Percentiles rank a stretch among this genome's conserved stretches.
These are phyloP conservation scores for Penicillium sp. DNA, from an alignment of 2,329 filamentous ascomycete species.

Conservation along the genomic window DNA sequence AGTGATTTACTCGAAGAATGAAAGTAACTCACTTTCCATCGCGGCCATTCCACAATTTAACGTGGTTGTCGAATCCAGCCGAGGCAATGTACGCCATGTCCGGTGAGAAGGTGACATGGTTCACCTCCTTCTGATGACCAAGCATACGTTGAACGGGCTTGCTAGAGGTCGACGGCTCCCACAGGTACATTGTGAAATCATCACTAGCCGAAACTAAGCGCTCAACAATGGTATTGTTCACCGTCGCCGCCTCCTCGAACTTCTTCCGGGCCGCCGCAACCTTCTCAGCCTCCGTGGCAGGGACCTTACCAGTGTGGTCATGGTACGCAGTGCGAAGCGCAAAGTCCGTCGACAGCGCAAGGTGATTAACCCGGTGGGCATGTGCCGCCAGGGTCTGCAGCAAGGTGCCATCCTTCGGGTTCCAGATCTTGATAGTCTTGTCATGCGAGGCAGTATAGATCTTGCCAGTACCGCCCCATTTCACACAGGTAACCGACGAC, in stretches of 20 bases:
- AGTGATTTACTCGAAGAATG: not conserved
- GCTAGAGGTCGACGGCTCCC: slow-evolving; percentile 72
- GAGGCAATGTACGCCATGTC: slow-evolving; percentile 85
- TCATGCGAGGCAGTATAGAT: slow-evolving; percentile 86
- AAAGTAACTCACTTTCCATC: slow-evolving; percentile 53
- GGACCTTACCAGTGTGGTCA: slow-evolving; percentile 72
- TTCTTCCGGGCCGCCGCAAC: slow-evolving; percentile 70
- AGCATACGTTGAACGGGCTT: slow-evolving; percentile 84
- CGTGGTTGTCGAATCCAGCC: slow-evolving; percentile 88
- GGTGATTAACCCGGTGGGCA: slow-evolving; percentile 92
- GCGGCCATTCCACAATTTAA: slow-evolving; percentile 82
- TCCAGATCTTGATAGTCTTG: slow-evolving; percentile 90
- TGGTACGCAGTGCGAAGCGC: slow-evolving; percentile 80
- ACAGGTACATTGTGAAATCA: slow-evolving; percentile 94
- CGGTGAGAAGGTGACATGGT: slow-evolving; percentile 90
- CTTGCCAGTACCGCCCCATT: slow-evolving; percentile 85
- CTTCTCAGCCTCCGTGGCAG: slow-evolving; percentile 66
- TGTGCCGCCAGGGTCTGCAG: slow-evolving; percentile 76
- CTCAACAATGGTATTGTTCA: slow-evolving; percentile 74
- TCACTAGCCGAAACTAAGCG: slow-evolving; percentile 85
- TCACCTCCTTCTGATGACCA: slow-evolving; percentile 96
- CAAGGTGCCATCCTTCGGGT: slow-evolving; percentile 71
- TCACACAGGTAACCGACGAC: slow-evolving; percentile 81
- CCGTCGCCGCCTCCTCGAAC: slow-evolving; percentile 78
- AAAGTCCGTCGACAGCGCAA: slow-evolving; percentile 90